These are phyloP conservation scores for Pseudopyrenochaeta lycopersici DNA, from an alignment of 2,329 filamentous ascomycete genomes.

Conservation along the genomic window DNA sequence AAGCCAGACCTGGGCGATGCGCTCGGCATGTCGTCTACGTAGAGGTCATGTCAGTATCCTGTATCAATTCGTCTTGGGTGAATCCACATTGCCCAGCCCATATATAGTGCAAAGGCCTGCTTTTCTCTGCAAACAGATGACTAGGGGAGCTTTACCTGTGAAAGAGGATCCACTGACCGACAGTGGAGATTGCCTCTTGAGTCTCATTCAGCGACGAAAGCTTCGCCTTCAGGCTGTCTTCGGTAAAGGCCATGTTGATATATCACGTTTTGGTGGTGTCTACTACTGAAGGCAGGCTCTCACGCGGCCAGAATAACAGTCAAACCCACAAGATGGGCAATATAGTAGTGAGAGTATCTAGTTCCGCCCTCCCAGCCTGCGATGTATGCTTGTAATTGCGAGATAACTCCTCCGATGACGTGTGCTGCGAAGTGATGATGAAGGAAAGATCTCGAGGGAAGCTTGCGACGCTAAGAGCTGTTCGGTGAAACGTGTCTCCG, in stretches of 20 bases:
- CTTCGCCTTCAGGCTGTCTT: slow-evolving; percentile 94
- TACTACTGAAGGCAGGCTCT: slow-evolving; percentile 24
- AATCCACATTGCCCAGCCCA: neutral
- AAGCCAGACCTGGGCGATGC: slow-evolving; percentile 91
- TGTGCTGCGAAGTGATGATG: slow-evolving; percentile 19
- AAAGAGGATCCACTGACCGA: slow-evolving; percentile 99
- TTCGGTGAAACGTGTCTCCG: slow-evolving; percentile 32
- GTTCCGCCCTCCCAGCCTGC: slow-evolving; percentile 12
- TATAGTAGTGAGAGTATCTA: slow-evolving; percentile 11
- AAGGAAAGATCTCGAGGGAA: slow-evolving; percentile 21
- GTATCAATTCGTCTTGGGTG: slow-evolving; percentile 1
- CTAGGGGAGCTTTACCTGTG: slow-evolving; percentile 72
- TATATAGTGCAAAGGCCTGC: neutral
- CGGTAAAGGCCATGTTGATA: slow-evolving; percentile 83
- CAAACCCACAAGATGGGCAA: neutral
- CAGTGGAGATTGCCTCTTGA: slow-evolving; percentile 94
- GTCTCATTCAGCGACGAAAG: slow-evolving; percentile 95
- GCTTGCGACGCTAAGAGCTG: slow-evolving; percentile 31
- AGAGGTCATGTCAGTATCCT: slow-evolving; percentile 25
- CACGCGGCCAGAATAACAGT: slow-evolving; percentile 31
- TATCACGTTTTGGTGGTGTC: slow-evolving; percentile 29
- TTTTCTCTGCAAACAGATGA: slow-evolving; percentile 3
- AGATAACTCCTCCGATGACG: slow-evolving; percentile 28
- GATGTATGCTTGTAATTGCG: slow-evolving; percentile 14
- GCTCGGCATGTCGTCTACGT: slow-evolving; percentile 84